These are phyloP conservation scores for Brassica balearica DNA, from an alignment of 441 rosid species.

Conservation along the genomic window DNA sequence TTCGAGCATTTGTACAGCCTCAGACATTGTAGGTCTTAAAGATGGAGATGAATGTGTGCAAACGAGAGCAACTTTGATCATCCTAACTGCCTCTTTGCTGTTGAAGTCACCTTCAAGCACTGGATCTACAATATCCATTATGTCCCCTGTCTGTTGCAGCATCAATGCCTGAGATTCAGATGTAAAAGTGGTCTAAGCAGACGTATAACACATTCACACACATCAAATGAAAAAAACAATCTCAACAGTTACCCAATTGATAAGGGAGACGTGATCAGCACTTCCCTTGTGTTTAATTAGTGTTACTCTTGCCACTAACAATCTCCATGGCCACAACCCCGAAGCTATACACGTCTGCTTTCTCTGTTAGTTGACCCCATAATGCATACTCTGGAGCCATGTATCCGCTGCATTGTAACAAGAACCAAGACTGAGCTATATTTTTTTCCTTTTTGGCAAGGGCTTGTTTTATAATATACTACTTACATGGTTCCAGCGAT, in stretches of 20 bases:
- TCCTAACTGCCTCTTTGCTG: neutral
- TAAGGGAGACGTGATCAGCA: slow-evolving; percentile 41
- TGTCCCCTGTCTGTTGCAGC: slow-evolving; percentile 33
- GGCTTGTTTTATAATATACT: neutral
- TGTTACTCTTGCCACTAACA: slow-evolving; percentile 47
- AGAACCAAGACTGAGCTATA: neutral
- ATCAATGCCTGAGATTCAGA: neutral
- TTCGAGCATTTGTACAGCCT: slow-evolving; percentile 67
- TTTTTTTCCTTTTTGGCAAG: too few relatives aligned
- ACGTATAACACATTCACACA: neutral
- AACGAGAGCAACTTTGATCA: slow-evolving; percentile 58
- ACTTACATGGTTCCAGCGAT: slow-evolving; percentile 55
- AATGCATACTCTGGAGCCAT: slow-evolving; percentile 54
- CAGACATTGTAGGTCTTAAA: slow-evolving; percentile 69
- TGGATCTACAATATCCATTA: slow-evolving; percentile 29
- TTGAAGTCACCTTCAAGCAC: slow-evolving; percentile 26
- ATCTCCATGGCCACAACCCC: slow-evolving; percentile 54
- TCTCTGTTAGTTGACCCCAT: slow-evolving; percentile 51
- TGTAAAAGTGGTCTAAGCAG: neutral
- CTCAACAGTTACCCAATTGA: slow-evolving; percentile 51
- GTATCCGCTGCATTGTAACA: slow-evolving; percentile 41
- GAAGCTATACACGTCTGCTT: slow-evolving; percentile 59
- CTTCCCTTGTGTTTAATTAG: slow-evolving; percentile 18
- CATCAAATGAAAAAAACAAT: neutral
- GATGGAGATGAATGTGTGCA: slow-evolving; percentile 67